Conservation (phyloP, 78 protist species). For the Dictyostelium brefeldianum region DNA sequence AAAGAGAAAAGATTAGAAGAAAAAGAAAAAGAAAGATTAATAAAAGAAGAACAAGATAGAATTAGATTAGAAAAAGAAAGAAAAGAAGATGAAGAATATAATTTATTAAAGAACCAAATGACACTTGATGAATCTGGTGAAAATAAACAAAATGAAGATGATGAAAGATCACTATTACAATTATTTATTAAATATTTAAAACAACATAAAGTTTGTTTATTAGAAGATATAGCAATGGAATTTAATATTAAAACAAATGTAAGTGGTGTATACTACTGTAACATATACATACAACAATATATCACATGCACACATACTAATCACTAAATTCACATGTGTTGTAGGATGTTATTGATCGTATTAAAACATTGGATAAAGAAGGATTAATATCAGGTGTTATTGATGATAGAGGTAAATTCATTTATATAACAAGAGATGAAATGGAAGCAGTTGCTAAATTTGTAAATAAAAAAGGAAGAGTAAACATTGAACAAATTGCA, state of each 20-base stretch:
- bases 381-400: conserved; percentile 88
- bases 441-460: conserved; percentile 81
- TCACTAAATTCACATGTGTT: neutral
- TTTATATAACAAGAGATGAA: conserved; percentile 85
- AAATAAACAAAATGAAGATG: conserved; percentile 15
- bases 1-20: conserved; percentile 58
- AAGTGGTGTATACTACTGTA: neutral
- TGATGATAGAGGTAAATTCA: conserved; percentile 93
- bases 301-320: neutral
- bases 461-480: conserved; percentile 82
- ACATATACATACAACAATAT: neutral
- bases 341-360: conserved; percentile 75
- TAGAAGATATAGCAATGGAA: conserved; percentile 70
- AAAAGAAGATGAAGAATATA: conserved; percentile 81
- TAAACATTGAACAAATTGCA: conserved; percentile 84
- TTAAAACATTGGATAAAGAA: conserved; percentile 74
- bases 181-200: conserved; percentile 49
- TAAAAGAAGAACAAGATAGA: conserved; percentile 51
- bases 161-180: conserved; percentile 30
- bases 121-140: conserved; percentile 46
- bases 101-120: conserved; percentile 3
- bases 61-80: conserved; percentile 50
- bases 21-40: conserved; percentile 47
- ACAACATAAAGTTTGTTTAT: conserved; percentile 55
- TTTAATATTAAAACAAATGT: conserved; percentile 60